Evolutionary conservation across 2,329 filamentous ascomycete species (phyloP), one percentile per base, ranked within the genome.

Genomic region (Nannizzia gypsea): DNA sequence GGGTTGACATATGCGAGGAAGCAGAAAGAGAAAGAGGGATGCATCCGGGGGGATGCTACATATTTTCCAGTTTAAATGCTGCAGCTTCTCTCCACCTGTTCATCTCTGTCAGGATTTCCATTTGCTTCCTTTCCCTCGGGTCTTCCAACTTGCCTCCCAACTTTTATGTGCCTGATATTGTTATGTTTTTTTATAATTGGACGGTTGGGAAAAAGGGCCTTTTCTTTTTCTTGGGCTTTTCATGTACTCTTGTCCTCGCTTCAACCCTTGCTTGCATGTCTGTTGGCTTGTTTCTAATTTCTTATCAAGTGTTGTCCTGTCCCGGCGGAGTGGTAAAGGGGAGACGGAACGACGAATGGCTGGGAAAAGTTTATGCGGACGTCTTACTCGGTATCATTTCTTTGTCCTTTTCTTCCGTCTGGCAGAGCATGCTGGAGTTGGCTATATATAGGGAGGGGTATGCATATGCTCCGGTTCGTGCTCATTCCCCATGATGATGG

Each of bases 401-500:
- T 46, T 24, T 26, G 20, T 50, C 13, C 13, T 15, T 24, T 50
- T 26, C 22, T 13, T 50, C 26, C 3, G 48, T 24, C 28, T 34
- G n/a, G 22, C 44, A 15, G 44, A 36, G 31, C 31, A 36, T 20
- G 44, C 44, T 24, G 24, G 50, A 36, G 24, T 54, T 54, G 11
- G 24, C 4, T 40, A 48, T 38, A 48, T 38, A 36, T 36, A 36
- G 9, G 31, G 31, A 36, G 36, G 38, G 36, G 24, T 44, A 24
- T 13, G 24, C 22, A n/a, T 44, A 24, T 13, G 24, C 22, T 54
- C 15, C n/a, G 38, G 13, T 34, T 36, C 20, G 26, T 20, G 50
- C 15, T 31, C 48, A n/a, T 56, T 52, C 52, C 57, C 58, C 46
- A 40, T 26, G 44, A 31, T 48, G 44, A 55, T 42, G 56, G 28